Base-by-base conservation (phyloP, 179 eudicot genomes). In the Beta macrorhiza region DNA sequence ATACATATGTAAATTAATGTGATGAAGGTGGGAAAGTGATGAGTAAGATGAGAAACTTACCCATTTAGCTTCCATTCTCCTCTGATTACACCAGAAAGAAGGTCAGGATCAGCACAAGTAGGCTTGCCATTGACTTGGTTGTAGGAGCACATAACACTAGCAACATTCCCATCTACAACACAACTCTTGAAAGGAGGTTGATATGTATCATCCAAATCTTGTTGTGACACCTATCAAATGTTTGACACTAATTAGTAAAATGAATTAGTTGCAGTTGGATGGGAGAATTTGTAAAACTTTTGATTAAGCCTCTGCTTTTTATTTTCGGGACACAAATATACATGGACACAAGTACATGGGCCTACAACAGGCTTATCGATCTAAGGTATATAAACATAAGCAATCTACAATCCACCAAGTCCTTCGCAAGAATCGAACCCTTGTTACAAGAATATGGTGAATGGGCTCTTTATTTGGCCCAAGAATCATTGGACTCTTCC, bases 121-220 rank as follows among this genome's bases (percentile, higher is more conserved):
- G 93, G 92, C 78, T 86, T 84, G 63, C 93, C 95, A 81, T 91
- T 91, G 8, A 91, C 91, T 80, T 87, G 77, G 84, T 91, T 91
- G 74, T 90, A 91, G 14, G 92, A 88, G 82, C 93, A 91, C 95
- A 91, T 91, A 17, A 91, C 91, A 78, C 95, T 90, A 2, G 88
- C 88, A 20, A 90, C 95, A 79, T 90, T 83, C 73, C 98, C 98
- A 58, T 92, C 97, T 70, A 85, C 64, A 5, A 91, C 93, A 82
- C 96, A 93, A 55, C 91, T 91, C 81, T 92, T 92, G 82, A 92
- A 91, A 45, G 98, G 96, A 2, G 91, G 91, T 29, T 91, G 90
- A 83, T 76, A 93, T 4, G 94, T 92, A 75, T 93, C 97, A 15
- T 89, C 93, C 79, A 92, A 20, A 75, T 93, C 97, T 83, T 93